Percentiles rank a stretch among this genome's conserved stretches.
phyloP scores from a whole-genome alignment of 257 asterid genomes.

The Eustoma russellianum region DNA sequence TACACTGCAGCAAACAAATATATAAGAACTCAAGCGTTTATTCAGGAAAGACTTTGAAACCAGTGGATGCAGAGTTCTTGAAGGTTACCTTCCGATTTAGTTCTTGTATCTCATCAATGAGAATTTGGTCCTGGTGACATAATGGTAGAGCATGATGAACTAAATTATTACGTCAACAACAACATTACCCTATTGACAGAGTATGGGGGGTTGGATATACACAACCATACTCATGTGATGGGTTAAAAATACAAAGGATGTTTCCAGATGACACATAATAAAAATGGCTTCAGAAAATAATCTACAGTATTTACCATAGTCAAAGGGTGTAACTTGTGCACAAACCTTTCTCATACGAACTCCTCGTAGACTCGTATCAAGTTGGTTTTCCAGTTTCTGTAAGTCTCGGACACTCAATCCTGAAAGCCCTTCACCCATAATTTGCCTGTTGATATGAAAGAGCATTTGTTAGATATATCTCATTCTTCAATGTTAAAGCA shows the following conservation, averaged over 20 bases:
- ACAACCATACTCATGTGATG: too few species aligned
- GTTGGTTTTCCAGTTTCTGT: slow-evolving; percentile 55
- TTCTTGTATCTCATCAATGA: slow-evolving; percentile 52
- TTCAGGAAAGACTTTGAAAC: neutral
- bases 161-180: slow-evolving; percentile 8
- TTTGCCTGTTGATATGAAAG: slow-evolving; percentile 32
- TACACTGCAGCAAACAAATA: slow-evolving; percentile 40
- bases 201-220: too few species aligned
- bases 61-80: slow-evolving; percentile 3
- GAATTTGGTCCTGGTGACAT: slow-evolving; percentile 45
- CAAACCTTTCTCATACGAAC: slow-evolving; percentile 59
- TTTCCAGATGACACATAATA: too few species aligned
- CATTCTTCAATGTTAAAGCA: neutral
- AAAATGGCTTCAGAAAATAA: neutral
- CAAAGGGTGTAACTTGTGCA: neutral
- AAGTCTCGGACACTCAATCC: slow-evolving; percentile 51
- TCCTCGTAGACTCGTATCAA: slow-evolving; percentile 54
- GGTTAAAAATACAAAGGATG: too few species aligned
- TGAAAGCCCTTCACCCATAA: slow-evolving; percentile 69
- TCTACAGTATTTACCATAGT: slow-evolving; percentile 1
- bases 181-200: too few species aligned
- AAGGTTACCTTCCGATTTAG: slow-evolving; percentile 45
- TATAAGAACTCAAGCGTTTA: slow-evolving; percentile 19
- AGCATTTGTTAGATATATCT: slow-evolving; percentile 5
- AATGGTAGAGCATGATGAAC: neutral